Base-by-base conservation (phyloP, 495 filamentous ascomycete genomes). In the Neurospora sp. region DNA sequence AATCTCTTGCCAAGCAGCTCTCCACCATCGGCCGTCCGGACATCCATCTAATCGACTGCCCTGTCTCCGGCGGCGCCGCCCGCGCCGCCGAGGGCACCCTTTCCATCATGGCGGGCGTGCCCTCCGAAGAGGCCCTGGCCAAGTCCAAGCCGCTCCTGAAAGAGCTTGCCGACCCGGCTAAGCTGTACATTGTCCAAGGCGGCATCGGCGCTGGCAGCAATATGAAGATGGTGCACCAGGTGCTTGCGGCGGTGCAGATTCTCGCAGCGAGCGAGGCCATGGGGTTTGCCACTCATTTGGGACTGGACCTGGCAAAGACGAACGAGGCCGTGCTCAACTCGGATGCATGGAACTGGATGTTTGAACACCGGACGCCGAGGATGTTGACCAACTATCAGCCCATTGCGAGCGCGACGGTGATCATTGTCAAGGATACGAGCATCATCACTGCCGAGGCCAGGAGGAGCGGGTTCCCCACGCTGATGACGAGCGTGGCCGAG, bases 161-260 rank as follows among this genome's bases (percentile, higher is more conserved):
- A 39, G 87, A 86, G 76, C 88, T 96, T 84, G 83, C 85, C 10
- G 83, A 87, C 73, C 77, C 82, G n/a, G 75, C 74, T 7, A 93
- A 93, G 78, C 80, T 94, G 39, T 94, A 93, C 76, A 85, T 92
- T 24, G 90, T 96, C 9, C 85, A 87, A 10, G 92, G 92, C 11
- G 92, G 91, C 4, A 83, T 94, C 70, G 92, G 92, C 5, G 89
- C 89, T 0, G 92, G 93, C n/a, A 93, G 90, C 75, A 94, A 94
- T 78, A 92, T 94, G 86, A 96, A 96, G 82, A 93, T 94, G 88
- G 89, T 92, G 70, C 92, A 94, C 81, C 93, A 96, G 79, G 89
- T 96, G 21, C 85, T 94, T 13, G 93, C 92, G 1, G 92, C 89
- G 0, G 90, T 91, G 72, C 89, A 94, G 73, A 94, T 96, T 76